Base-by-base conservation (phyloP, 805 yeast genomes). In the Kodamaea laetipori region DNA sequence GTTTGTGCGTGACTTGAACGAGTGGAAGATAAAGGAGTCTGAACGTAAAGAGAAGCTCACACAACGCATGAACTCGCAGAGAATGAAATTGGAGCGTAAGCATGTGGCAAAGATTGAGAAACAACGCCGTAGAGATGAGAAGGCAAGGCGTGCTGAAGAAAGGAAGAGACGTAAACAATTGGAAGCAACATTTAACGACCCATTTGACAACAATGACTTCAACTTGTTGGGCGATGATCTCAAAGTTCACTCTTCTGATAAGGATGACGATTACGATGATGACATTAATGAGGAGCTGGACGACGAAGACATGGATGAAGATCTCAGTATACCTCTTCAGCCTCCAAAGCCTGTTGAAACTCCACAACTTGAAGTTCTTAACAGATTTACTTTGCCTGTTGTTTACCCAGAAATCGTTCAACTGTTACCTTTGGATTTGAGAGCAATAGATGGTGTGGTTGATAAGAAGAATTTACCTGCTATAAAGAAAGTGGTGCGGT, bases 401-500 rank as follows among this genome's bases (percentile, higher is more conserved):
- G 61, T 50, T 4, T 56, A 67, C 46, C 54, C 51, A 1, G 74
- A 71, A 42, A 63, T 71, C 25, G 41, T 56, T 32, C 50, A 56
- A 17, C 53, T 54, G 41, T 46, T 71, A 21, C 74, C 75, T 2
- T 43, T 61, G n/a, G 65, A 65, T 11, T 40, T 49, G 15, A 44
- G 53, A 19, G 23, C 44, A 10, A 30, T 39, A 3, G 31, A 39
- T 15, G 19, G 33, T 4, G 45, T 45, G 6, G 24, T 11, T 4
- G 38, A 39, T 10, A 47, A 36, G 13, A 48, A 50, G 2, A 51
- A 51, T 3, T 44, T 33, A 7, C 44, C 54, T 10, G 25, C 52
- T 2, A 58, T 71, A 13, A 69, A 67, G 46, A 58, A 57, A 30
- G 72, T 72, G 4, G 57, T 71, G n/a, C 46, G 54, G 7, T 61